Percentiles rank a stretch among this genome's conserved stretches.
phyloP scores from a whole-genome alignment of 305 asterid species.

The Solanum chacoense region DNA sequence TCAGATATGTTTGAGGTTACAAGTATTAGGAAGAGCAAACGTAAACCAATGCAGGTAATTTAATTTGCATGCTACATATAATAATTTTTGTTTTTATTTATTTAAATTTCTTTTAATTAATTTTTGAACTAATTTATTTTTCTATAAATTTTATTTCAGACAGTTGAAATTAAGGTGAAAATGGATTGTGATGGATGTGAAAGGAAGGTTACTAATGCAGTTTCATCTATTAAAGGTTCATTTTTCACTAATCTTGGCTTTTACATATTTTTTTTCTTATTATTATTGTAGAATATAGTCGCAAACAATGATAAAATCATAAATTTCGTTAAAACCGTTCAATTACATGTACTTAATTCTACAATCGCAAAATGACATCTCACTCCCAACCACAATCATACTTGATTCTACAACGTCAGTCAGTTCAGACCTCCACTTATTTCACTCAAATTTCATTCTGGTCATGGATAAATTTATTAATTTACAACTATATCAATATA shows the following conservation, averaged over 20 bases:
- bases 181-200: slow-evolving; percentile 84
- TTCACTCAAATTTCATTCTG: neutral
- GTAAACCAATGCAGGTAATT: slow-evolving; percentile 55
- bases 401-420: neutral
- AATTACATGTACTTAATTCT: neutral
- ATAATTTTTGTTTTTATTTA: neutral
- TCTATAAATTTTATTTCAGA: slow-evolving; percentile 20
- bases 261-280: neutral
- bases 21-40: slow-evolving; percentile 40
- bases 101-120: neutral
- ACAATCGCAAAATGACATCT: neutral
- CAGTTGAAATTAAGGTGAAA: slow-evolving; percentile 59
- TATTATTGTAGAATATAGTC: neutral
- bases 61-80: neutral
- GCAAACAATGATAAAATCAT: neutral
- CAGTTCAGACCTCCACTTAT: neutral
- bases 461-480: neutral
- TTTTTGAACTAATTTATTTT: neutral
- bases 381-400: neutral
- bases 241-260: neutral
- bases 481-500: neutral
- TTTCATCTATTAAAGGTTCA: slow-evolving; percentile 49
- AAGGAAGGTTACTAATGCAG: slow-evolving; percentile 45
- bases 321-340: neutral
- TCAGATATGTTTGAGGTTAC: slow-evolving; percentile 34